Evolutionary conservation across 805 yeast species (phyloP).

Genomic region (Candida nitratophila): DNA sequence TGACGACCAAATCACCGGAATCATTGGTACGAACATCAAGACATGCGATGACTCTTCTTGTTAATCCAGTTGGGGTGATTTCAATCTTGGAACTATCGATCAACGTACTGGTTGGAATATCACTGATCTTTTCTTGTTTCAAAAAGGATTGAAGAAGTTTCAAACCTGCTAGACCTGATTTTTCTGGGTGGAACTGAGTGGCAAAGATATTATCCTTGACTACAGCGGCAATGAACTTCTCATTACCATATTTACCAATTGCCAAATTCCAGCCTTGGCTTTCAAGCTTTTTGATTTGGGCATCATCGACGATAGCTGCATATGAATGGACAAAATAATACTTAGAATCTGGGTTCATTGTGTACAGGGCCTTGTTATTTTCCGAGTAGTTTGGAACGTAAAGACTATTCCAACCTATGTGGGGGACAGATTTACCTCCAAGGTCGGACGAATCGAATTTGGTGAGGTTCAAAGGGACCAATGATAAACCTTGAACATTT

Average conservation of each 20-base stretch:
- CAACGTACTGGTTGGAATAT: constrained; percentile 7
- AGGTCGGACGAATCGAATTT: constrained; percentile 48
- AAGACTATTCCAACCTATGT: constrained; percentile 84
- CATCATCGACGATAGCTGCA: constrained; percentile 58
- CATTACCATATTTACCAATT: constrained; percentile 65
- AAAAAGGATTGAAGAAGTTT: constrained; percentile 69
- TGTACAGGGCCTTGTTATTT: constrained; percentile 36
- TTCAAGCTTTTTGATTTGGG: constrained; percentile 25
- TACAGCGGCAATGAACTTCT: constrained; percentile 78
- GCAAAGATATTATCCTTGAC: constrained; percentile 77
- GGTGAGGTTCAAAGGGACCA: constrained; percentile 43
- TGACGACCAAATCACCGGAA: constrained; percentile 90
- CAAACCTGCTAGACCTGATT: constrained; percentile 88
- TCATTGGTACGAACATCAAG: constrained; percentile 95
- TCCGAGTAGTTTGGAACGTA: constrained; percentile 12
- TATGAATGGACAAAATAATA: constrained; percentile 95
- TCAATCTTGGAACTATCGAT: constrained; percentile 11
- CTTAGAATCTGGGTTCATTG: constrained; percentile 58
- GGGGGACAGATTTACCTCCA: constrained; percentile 75
- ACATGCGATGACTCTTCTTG: constrained; percentile 92
- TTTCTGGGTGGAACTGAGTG: constrained; percentile 99
- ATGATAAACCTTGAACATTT: constrained; percentile 47
- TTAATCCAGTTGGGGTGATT: constrained; percentile 47
- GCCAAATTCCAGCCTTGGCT: constrained; percentile 61
- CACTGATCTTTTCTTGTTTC: constrained; percentile 31